These are phyloP conservation scores for Thecaphora thlaspeos DNA, from an alignment of 1,284 basidiomycete species.

Conservation along the genomic window DNA sequence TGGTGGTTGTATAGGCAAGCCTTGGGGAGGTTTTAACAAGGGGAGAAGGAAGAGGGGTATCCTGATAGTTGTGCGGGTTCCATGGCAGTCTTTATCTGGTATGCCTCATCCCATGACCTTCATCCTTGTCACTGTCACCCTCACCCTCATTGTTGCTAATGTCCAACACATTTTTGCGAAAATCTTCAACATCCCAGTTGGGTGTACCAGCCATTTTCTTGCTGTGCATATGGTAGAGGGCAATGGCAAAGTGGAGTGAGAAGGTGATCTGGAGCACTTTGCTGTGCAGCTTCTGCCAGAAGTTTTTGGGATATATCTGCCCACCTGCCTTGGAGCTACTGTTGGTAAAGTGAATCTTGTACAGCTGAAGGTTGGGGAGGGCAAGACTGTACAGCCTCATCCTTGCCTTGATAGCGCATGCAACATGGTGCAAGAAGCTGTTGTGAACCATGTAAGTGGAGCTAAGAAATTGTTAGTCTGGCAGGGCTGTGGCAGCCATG, in stretches of 20 bases:
- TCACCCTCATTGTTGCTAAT: too few relatives aligned
- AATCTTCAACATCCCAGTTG: slow-evolving; percentile 21
- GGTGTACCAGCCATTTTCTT: slow-evolving; percentile 21
- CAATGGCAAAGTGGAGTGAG: slow-evolving; percentile 22
- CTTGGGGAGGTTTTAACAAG: too few relatives aligned
- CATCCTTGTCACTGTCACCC: too few relatives aligned
- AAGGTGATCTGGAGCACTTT: slow-evolving; percentile 4
- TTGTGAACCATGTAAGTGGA: slow-evolving; percentile 14
- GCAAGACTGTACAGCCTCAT: slow-evolving; percentile 2
- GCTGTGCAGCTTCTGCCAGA: slow-evolving; percentile 4
- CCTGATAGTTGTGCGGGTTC: too few relatives aligned
- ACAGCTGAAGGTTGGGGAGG: slow-evolving; percentile 10
- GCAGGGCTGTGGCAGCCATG: slow-evolving; percentile 12
- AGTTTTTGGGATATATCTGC: slow-evolving; percentile 18
- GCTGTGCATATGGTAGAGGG: slow-evolving; percentile 21
- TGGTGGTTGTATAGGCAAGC: too few relatives aligned
- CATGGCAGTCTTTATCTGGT: too few relatives aligned
- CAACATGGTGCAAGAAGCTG: too few relatives aligned
- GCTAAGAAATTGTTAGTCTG: slow-evolving; percentile 10
- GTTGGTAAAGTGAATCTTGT: slow-evolving; percentile 20
- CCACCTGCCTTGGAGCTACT: slow-evolving; percentile 4
- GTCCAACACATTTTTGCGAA: too few relatives aligned
- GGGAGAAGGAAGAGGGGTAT: too few relatives aligned
- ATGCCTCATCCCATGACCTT: too few relatives aligned
- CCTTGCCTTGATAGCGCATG: too few relatives aligned